Base-by-base conservation (phyloP, 2,329 filamentous ascomycete species). In the Rutstroemia sp. region DNA sequence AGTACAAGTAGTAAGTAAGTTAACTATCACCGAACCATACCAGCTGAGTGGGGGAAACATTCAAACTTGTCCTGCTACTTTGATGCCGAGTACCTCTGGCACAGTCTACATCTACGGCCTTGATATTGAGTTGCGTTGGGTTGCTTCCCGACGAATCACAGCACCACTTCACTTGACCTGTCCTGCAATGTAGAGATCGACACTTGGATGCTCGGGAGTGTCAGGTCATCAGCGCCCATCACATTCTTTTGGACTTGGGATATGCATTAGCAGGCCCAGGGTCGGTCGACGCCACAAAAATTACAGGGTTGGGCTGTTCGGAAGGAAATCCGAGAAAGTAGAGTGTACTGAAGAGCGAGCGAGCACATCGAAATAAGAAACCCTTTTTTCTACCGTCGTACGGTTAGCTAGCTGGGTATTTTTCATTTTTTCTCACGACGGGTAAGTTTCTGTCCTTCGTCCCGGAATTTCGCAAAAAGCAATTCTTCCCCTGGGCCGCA, bases 191-290 rank as follows among this genome's bases (percentile, higher is more conserved):
- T 23, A 55, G 55, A 57, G 62, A 64, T 64, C 62, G 61, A 63
- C 62, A 52, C 59, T 47, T 63, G 62, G 62, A 57, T 62, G 51
- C 37, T 59, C 62, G 62, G 62, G 60, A 61, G 60, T 62, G 58
- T 62, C 61, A 62, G 59, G 58, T 41, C 39, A 41, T 19, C 39
- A 41, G 39, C 39, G 39, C 39, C 39, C 39, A 41, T 41, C 39
- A 41, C 39, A 41, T 41, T 54, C 39, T 54, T 30, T 49, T 23
- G n/a, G 45, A 54, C 52, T 38, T 44, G 52, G 52, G 14, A 41
- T 41, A 41, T 41, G 39, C 39, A 41, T 39, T 49, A 41, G 21
- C 21, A 39, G 21, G 23, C 23, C 27, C 38, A 54, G 30, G 44
- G 18, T 54, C 52, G 39, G 42, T 49, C 42, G 42, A 41, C 52